Evolutionary conservation across 768 basidiomycete species (phyloP), one percentile per base, ranked within the genome.

Genomic region (Podaxis pistillaris): DNA sequence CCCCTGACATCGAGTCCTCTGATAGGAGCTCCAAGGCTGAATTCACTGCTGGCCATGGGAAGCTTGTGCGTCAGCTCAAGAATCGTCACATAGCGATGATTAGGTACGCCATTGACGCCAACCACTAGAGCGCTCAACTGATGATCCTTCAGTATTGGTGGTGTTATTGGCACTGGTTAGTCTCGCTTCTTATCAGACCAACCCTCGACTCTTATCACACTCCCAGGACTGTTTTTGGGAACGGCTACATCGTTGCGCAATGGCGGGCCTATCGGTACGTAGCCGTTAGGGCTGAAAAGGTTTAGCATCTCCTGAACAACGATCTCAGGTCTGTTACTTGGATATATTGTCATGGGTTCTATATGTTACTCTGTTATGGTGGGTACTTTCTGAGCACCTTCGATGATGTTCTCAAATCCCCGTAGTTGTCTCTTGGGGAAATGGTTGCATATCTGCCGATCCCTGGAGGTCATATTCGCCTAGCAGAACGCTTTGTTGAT

Each of bases 31-130:
- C 12, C 37, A 26, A 56, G 47, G 54, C 11, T 49, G 46, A 40
- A n/a, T n/a, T 28, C 11, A 36, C 22, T 41, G 40, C 33, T 47
- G 46, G 9, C 51, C 65, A 60, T 7, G 61, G 64, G 11, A 72
- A 72, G 49, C 83, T 88, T 44, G 75, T 81, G 11, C 81, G 87
- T 53, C 87, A 89, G 72, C 75, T 89, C 66, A 89, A 89, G 72
- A 91, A 90, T 68, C 79, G 91, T 15, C 91, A 93, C 70, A 81
- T 93, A 63, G 88, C 90, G 55, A 91, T 92, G 90, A 91, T 92
- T 66, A 90, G 89, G 88, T 74, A 15, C 11, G 67, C 66, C 28
- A 40, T 46, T 47, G 30, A 8, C 50, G 54, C 17, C n/a, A 36
- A 4, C 11, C 15, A 52, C 22, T 9, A 30, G 13, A 13, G 24